phyloP scores from a whole-genome alignment of 345 rosid species.

The Arabis alpina region DNA sequence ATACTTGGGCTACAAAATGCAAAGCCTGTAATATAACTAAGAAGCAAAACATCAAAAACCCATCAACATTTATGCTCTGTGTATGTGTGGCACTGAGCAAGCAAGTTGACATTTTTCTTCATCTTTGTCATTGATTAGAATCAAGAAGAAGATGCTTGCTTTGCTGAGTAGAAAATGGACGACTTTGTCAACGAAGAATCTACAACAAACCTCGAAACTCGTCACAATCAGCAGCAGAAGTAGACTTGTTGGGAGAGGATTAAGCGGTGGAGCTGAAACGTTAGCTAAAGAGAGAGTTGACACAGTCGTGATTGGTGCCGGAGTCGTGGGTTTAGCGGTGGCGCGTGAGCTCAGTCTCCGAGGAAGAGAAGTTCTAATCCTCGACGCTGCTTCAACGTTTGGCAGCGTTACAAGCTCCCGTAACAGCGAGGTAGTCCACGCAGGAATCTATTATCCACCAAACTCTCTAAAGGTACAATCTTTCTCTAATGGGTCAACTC shows the following conservation, averaged over 20 bases:
- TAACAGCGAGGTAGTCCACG: constrained; percentile 91
- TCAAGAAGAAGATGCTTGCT: constrained; percentile 39
- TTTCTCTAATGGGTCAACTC: neutral
- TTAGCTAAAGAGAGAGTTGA: constrained; percentile 69
- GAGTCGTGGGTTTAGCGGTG: constrained; percentile 81
- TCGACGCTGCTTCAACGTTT: constrained; percentile 81
- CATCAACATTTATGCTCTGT: neutral
- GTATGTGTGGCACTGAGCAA: constrained; percentile 14
- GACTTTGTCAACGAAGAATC: constrained; percentile 22
- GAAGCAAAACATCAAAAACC: too few relatives aligned
- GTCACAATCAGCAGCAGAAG: constrained; percentile 3
- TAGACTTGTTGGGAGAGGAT: constrained; percentile 20
- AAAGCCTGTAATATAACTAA: constrained; percentile 11
- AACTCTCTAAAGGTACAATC: constrained; percentile 66
- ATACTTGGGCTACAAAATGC: constrained; percentile 11
- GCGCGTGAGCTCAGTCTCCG: constrained; percentile 67
- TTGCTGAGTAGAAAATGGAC: constrained; percentile 27
- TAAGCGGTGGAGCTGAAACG: constrained; percentile 28
- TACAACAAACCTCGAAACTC: constrained; percentile 1
- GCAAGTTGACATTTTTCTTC: constrained; percentile 2
- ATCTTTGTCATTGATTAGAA: neutral
- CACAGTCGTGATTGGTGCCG: constrained; percentile 89
- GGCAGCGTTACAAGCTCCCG: constrained; percentile 86
- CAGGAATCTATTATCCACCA: constrained; percentile 88
- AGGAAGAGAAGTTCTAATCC: constrained; percentile 74